These are phyloP conservation scores for Trichocomaceae sp. DNA, from an alignment of 2,329 filamentous ascomycete genomes.

Conservation along the genomic window DNA sequence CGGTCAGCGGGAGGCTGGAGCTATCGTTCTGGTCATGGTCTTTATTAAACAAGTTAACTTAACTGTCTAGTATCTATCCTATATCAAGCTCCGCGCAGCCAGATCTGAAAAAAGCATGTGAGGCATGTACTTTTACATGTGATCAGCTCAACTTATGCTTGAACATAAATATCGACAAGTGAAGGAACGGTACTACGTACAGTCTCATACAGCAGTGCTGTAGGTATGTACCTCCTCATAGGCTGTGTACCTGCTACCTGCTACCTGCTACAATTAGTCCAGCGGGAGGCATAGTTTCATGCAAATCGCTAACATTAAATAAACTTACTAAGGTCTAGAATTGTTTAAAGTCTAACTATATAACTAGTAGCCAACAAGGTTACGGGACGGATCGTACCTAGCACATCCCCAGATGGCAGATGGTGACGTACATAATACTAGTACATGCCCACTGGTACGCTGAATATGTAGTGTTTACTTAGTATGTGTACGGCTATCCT, in stretches of 20 bases:
- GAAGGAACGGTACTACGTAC: neutral
- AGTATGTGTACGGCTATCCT: neutral
- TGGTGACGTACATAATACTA: neutral
- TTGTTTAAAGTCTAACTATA: no score
- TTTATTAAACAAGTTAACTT: neutral
- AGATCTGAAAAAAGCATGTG: neutral
- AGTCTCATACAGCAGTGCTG: neutral
- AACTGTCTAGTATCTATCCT: no score
- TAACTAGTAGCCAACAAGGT: neutral
- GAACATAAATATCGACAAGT: neutral
- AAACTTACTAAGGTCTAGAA: neutral
- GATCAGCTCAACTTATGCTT: neutral
- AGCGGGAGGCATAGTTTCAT: neutral
- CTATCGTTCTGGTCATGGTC: neutral
- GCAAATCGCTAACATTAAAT: neutral
- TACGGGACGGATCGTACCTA: conserved; percentile 8
- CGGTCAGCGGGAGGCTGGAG: conserved; percentile 7
- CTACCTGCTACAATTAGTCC: neutral
- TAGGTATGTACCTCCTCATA: neutral
- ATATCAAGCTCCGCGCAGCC: no score
- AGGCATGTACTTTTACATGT: neutral
- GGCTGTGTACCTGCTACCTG: no score
- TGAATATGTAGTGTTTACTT: no score
- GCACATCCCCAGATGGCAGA: neutral
- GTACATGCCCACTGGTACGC: neutral